These are phyloP conservation scores for Gossypium schwendimanii DNA, from an alignment of 441 rosid species.

Conservation along the genomic window DNA sequence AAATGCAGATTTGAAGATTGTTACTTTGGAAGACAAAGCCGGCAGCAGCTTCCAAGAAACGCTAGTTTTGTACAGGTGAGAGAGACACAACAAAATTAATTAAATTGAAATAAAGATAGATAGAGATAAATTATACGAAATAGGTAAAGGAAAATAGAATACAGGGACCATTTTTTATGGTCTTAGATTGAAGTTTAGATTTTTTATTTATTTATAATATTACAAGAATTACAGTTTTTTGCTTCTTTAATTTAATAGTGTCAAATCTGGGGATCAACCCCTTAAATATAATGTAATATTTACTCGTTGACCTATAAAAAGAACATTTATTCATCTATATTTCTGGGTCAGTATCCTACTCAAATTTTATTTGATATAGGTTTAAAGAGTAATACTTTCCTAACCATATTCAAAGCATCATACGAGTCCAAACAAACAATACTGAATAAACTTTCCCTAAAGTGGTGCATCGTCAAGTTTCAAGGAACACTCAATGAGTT, in stretches of 20 bases:
- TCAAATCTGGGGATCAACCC: slow-evolving; percentile 15
- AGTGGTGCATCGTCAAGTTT: too few species aligned
- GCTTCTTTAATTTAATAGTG: background rate
- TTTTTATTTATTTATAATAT: background rate
- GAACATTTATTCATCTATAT: background rate
- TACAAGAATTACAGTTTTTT: background rate
- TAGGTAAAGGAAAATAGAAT: background rate
- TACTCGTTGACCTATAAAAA: background rate
- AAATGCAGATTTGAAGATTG: background rate
- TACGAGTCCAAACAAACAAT: too few species aligned
- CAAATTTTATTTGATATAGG: too few species aligned
- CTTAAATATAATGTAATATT: background rate
- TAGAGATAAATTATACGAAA: background rate
- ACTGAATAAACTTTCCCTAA: too few species aligned
- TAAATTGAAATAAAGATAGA: background rate
- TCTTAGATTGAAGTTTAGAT: background rate
- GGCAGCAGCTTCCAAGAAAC: slow-evolving; percentile 10
- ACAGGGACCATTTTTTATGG: background rate
- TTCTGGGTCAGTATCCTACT: background rate
- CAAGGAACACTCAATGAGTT: too few species aligned
- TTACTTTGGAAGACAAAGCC: background rate
- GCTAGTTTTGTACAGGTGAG: slow-evolving; percentile 7
- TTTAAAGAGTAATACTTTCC: too few species aligned
- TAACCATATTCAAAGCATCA: too few species aligned
- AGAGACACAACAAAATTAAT: background rate